Evolutionary conservation across 1,284 basidiomycete genomes (phyloP).

Genomic region (Caloboletus firmus): DNA sequence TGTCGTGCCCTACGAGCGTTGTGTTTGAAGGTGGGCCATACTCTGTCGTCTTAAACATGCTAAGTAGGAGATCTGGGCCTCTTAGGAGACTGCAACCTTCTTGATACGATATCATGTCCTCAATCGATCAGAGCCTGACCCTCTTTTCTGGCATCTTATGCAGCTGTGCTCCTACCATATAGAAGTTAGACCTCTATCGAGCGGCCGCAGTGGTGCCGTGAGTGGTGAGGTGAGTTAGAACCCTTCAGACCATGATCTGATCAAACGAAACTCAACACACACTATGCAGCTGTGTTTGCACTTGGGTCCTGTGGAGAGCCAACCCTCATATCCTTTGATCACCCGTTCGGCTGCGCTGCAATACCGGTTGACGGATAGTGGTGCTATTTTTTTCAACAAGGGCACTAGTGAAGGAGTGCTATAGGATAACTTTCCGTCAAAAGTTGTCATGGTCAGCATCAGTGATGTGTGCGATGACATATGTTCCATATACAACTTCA

Average conservation of each 20-base stretch:
- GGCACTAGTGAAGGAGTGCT: conserved; percentile 66
- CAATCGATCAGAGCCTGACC: conserved; percentile 54
- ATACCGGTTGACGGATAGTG: conserved; percentile 64
- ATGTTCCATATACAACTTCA: no score
- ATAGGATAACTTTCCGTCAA: neutral
- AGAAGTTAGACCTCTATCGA: conserved; percentile 66
- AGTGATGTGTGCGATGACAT: neutral
- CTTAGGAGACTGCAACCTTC: conserved; percentile 50
- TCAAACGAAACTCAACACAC: neutral
- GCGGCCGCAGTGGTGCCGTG: conserved; percentile 70
- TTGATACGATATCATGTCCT: conserved; percentile 63
- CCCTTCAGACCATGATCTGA: neutral
- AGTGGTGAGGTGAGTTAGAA: conserved; percentile 61
- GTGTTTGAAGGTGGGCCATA: conserved; percentile 51
- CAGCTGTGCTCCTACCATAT: conserved; percentile 64
- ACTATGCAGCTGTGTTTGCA: conserved; percentile 59
- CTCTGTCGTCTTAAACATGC: neutral
- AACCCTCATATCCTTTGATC: conserved; percentile 41
- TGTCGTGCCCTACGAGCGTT: conserved; percentile 54
- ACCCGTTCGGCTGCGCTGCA: conserved; percentile 58
- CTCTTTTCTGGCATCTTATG: conserved; percentile 54
- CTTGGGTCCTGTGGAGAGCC: conserved; percentile 46
- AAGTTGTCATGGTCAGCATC: no score
- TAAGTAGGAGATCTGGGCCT: neutral
- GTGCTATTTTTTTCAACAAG: conserved; percentile 66